Evolutionary conservation across 2,329 filamentous ascomycete species (phyloP), one percentile per base, ranked within the genome.

Genomic region (Hymenoscyphus fructigenus): DNA sequence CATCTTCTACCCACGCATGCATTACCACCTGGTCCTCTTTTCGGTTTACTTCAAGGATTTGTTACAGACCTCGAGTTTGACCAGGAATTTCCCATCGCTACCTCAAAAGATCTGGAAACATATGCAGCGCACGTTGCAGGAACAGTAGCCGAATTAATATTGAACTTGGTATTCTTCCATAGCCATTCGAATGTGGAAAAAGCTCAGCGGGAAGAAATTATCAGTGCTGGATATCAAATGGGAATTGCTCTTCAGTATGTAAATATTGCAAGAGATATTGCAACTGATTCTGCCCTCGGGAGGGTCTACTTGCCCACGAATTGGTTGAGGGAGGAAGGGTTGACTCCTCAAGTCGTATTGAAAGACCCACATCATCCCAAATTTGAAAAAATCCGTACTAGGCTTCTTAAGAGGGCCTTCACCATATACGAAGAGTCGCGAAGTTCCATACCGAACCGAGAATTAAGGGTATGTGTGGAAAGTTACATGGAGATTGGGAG

Each of bases 401-500:
- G 79, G 23, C 74, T 92, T 0, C 78, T 92, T 20, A 80, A 84
- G 28, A 81, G 83, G 34, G 88, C 88, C 0, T 90, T 91, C 68
- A 75, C 73, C 20, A 80, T 88, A 32, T 91, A 92, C 72, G 73
- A 78, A 5, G 77, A 79, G 10, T 84, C 86, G 2, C 79, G 82
- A 60, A 75, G 72, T 1, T 82, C 84, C 0, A 90, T 93, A 69
- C 10, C 9, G 82, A 88, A 59, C 77, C 82, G 67, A 0, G 86
- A 88, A 0, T 85, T 91, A 73, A 80, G 87, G 14, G 88, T 91
- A 5, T 88, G 88, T 0, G 87, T 91, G 0, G 88, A 91, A 75
- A 91, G 88, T 68, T 91, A 92, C 72, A 89, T 92, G 85, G 88
- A 91, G 74, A 92, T 92, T 73, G 89, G 88, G 15, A 78, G 87